These are phyloP conservation scores for Phtheirospermum japonicum DNA, from an alignment of 257 asterid genomes.

Conservation along the genomic window DNA sequence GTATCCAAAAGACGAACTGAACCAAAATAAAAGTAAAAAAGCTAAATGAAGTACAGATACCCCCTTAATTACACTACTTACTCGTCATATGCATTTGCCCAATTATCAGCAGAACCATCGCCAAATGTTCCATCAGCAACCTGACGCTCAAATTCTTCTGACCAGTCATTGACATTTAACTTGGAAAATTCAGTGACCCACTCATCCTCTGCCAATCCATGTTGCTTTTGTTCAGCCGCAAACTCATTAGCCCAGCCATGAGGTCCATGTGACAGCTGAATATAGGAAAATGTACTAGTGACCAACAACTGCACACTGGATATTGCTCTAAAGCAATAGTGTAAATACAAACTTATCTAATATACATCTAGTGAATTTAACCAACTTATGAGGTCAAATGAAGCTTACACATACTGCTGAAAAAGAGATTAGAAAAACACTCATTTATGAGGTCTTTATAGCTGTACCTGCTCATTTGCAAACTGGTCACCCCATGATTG, in stretches of 20 bases:
- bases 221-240: constrained; percentile 60
- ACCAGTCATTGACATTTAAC: constrained; percentile 87
- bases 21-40: not conserved
- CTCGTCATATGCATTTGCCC: constrained; percentile 98
- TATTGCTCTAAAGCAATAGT: constrained; percentile 14
- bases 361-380: not conserved
- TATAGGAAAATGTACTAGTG: constrained; percentile 23
- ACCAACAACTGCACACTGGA: constrained; percentile 9
- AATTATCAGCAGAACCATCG: constrained; percentile 71
- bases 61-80: constrained; percentile 39
- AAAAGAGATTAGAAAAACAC: constrained; percentile 6
- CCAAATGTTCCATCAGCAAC: constrained; percentile 83
- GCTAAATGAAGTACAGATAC: constrained; percentile 1
- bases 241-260: constrained; percentile 87
- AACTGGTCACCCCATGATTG: constrained; percentile 94
- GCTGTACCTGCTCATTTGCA: constrained; percentile 68
- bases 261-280: constrained; percentile 80
- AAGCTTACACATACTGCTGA: constrained; percentile 11
- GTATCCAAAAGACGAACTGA: not conserved
- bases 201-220: constrained; percentile 59
- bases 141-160: constrained; percentile 90
- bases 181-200: constrained; percentile 96
- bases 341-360: constrained; percentile 9
- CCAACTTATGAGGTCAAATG: constrained; percentile 5
- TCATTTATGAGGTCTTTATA: constrained; percentile 6